Conservation (phyloP, 2,329 filamentous ascomycete genomes). For the Elsinoe australis region DNA sequence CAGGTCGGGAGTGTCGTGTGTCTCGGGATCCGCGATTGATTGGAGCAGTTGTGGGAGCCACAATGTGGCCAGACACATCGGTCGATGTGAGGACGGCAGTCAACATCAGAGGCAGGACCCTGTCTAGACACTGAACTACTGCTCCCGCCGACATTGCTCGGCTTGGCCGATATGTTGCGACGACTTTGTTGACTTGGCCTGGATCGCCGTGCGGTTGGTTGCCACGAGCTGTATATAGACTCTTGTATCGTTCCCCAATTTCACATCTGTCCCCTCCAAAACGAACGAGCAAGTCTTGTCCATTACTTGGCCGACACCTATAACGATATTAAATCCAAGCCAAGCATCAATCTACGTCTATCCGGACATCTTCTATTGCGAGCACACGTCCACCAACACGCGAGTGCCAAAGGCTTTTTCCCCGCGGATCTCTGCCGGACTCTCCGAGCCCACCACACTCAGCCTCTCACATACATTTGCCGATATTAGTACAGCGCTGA, state of each 20-base stretch:
- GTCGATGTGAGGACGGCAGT: constrained; percentile 2
- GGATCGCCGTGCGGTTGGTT: constrained; percentile 7
- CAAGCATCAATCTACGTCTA: background rate
- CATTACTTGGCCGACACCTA: background rate
- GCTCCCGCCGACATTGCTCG: background rate
- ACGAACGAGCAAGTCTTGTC: constrained; percentile 5
- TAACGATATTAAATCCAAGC: background rate
- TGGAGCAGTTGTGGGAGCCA: too few relatives aligned
- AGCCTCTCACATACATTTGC: background rate
- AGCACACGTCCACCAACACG: too few relatives aligned
- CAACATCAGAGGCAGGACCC: background rate
- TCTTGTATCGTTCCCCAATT: background rate
- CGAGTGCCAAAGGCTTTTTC: background rate
- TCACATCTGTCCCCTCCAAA: background rate
- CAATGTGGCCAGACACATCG: constrained; percentile 2
- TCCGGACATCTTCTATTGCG: background rate
- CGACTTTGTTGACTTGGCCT: background rate
- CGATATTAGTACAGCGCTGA: constrained; percentile 1
- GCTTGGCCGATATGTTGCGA: background rate
- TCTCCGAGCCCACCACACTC: constrained; percentile 9
- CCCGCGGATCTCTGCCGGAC: background rate
- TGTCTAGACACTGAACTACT: constrained; percentile 1
- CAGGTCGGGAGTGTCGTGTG: background rate
- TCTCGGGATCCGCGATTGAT: constrained; percentile 4
- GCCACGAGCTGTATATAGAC: constrained; percentile 7